A percentile compares a stretch with the other conserved stretches of the same genome.
Evolutionary conservation across 257 asterid genomes (phyloP).

Genomic region (Plantago major): DNA sequence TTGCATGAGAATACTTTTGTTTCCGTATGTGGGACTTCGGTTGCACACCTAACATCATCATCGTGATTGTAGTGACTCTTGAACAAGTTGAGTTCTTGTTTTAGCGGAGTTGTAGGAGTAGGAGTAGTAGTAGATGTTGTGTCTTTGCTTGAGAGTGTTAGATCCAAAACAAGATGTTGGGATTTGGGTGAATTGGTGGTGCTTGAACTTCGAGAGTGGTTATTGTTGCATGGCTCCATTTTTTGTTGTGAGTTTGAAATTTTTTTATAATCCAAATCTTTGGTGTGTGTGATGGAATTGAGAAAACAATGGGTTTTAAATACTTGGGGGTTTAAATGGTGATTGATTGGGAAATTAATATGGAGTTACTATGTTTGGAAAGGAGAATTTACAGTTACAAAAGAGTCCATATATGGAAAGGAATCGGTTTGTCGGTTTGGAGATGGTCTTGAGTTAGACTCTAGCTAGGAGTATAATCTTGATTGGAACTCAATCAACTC

Average conservation of each 20-base stretch:
- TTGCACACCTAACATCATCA: too few relatives aligned
- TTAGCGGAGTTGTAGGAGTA: neutral
- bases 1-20: constrained; percentile 75
- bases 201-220: constrained; percentile 21
- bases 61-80: neutral
- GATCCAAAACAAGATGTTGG: constrained; percentile 38
- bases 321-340: constrained; percentile 27
- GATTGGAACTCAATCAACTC: neutral
- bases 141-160: constrained; percentile 40
- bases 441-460: too few relatives aligned
- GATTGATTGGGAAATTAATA: constrained; percentile 39
- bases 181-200: constrained; percentile 1
- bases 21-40: constrained; percentile 21
- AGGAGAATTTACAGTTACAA: constrained; percentile 45
- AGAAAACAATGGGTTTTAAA: constrained; percentile 29
- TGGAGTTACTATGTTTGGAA: constrained; percentile 44
- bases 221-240: constrained; percentile 23
- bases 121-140: too few relatives aligned
- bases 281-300: constrained; percentile 11
- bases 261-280: neutral
- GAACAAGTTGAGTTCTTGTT: constrained; percentile 38
- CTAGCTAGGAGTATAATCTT: neutral
- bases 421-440: neutral
- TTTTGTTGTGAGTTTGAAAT: constrained; percentile 11
- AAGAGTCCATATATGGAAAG: constrained; percentile 33